A percentile compares a stretch with the other conserved stretches of the same genome.
Conservation (phyloP, 1,284 basidiomycete genomes). For the Taiwanofungus camphoratus region DNA sequence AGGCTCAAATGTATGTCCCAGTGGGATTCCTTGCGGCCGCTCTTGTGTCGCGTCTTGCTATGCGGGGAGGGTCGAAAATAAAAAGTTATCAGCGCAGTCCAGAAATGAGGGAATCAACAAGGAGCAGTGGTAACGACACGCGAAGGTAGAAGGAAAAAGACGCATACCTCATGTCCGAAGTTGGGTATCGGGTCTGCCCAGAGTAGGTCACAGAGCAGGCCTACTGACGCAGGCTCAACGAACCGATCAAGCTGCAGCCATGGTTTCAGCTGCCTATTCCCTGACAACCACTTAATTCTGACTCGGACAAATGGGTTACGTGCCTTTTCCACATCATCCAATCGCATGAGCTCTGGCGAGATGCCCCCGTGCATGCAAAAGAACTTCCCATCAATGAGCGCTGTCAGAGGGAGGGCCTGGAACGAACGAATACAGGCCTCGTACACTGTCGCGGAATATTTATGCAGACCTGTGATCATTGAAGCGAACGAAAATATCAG, state of each 20-base stretch:
- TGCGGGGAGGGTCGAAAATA: not conserved
- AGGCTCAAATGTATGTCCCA: slow-evolving; percentile 67
- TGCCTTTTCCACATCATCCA: slow-evolving; percentile 78
- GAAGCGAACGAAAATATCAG: not conserved
- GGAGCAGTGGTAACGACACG: slow-evolving; percentile 28
- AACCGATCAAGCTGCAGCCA: slow-evolving; percentile 76
- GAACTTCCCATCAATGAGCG: slow-evolving; percentile 94
- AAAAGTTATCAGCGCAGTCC: too few species aligned
- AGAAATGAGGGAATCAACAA: not conserved
- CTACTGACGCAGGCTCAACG: slow-evolving; percentile 89
- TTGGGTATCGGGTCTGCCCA: slow-evolving; percentile 85
- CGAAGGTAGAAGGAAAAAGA: not conserved
- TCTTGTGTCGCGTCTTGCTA: slow-evolving; percentile 35
- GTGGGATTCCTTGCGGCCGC: slow-evolving; percentile 30
- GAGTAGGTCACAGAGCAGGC: slow-evolving; percentile 90
- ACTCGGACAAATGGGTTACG: slow-evolving; percentile 21
- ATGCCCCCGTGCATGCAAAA: slow-evolving; percentile 98
- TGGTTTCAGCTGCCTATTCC: too few species aligned
- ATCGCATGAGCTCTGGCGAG: slow-evolving; percentile 80
- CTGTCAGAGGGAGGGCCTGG: slow-evolving; percentile 86
- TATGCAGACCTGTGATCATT: slow-evolving; percentile 85
- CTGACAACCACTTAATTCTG: too few species aligned
- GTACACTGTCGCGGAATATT: slow-evolving; percentile 84
- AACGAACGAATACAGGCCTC: slow-evolving; percentile 92
- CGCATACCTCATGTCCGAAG: slow-evolving; percentile 35